These are phyloP conservation scores for Rhizopus microsporus DNA, from an alignment of 371 early-diverging fungal species.

Conservation along the genomic window DNA sequence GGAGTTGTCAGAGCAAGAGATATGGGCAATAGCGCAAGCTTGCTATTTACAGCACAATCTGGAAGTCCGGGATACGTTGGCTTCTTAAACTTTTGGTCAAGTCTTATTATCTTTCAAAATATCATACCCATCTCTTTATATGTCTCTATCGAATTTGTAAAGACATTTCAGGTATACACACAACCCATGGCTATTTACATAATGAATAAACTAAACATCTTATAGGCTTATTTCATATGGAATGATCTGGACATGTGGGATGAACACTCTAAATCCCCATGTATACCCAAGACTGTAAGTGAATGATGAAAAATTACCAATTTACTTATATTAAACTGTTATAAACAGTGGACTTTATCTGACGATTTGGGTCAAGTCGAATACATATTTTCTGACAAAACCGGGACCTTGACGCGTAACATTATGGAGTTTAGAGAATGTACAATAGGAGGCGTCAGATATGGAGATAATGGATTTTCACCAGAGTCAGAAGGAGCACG, in stretches of 20 bases:
- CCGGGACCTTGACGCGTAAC: conserved; percentile 98
- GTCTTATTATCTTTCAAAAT: conserved; percentile 91
- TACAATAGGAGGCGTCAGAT: conserved; percentile 78
- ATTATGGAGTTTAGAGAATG: conserved; percentile 87
- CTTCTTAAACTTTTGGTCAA: conserved; percentile 65
- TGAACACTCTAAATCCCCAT: conserved; percentile 62
- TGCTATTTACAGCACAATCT: conserved; percentile 37
- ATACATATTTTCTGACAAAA: conserved; percentile 97
- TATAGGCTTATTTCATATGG: conserved; percentile 84
- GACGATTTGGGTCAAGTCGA: conserved; percentile 97
- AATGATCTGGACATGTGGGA: conserved; percentile 87
- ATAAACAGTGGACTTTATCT: conserved; percentile 80
- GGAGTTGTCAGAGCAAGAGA: conserved; percentile 50
- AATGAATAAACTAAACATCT: conserved; percentile 60
- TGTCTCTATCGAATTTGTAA: conserved; percentile 91
- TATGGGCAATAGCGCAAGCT: conserved; percentile 27
- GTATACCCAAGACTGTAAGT: conserved; percentile 71
- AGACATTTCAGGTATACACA: conserved; percentile 71
- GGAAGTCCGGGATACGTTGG: conserved; percentile 46
- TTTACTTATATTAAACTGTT: neutral
- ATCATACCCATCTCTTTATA: conserved; percentile 97
- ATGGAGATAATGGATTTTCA: conserved; percentile 74
- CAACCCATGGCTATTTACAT: conserved; percentile 16
- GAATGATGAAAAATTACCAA: neutral
- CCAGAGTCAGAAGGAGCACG: conserved; percentile 64